Base-by-base conservation (phyloP, 495 filamentous ascomycete genomes). In the Jackrogersella multiformis region DNA sequence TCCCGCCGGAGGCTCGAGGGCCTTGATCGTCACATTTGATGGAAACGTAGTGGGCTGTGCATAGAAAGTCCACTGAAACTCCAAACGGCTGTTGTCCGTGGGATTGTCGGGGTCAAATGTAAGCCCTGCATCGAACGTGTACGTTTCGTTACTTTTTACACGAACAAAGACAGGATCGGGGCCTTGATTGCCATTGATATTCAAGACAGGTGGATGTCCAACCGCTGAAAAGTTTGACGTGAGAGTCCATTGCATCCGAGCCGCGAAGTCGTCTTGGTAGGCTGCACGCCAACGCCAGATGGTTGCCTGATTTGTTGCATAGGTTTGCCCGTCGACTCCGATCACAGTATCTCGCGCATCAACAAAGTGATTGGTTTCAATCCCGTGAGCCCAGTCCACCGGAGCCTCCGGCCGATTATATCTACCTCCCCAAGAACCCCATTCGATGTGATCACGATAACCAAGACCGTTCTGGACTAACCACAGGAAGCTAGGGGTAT, bases 221-320 rank as follows among this genome's bases (percentile, higher is more conserved):
- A 39, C 56, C 9, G 32, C 16, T 24, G 56, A 48, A 18, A 59
- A 46, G 21, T 59, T 28, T 6, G 56, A 12, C 20, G 56, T 59
- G 0, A 59, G 42, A 49, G 56, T 59, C 56, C 56, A 59, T 49
- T 46, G 56, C 32, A 59, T 59, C 20, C 56, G 42, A 38, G 42
- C 56, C 12, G 56, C 56, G n/a, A 59, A 59, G 23, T 59, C 56
- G 13, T 59, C 56, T 38, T 59, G 56, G 15, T 59, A 59, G n/a
- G 56, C 56, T 16, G 30, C 7, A 12, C 56, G 42, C 56, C 56
- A 59, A 20, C 56, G 56, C 56, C 56, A 59, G 20, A 59, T 49
- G 23, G 56, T 48, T 18, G 56, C 56, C 32, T 59, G 56, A 30
- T 44, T 30, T 12, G 56, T 38, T n/a, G 32, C 13, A 35, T 59